Conservation (phyloP, 2,329 filamentous ascomycete species). For the Aspergillus awamori region DNA sequence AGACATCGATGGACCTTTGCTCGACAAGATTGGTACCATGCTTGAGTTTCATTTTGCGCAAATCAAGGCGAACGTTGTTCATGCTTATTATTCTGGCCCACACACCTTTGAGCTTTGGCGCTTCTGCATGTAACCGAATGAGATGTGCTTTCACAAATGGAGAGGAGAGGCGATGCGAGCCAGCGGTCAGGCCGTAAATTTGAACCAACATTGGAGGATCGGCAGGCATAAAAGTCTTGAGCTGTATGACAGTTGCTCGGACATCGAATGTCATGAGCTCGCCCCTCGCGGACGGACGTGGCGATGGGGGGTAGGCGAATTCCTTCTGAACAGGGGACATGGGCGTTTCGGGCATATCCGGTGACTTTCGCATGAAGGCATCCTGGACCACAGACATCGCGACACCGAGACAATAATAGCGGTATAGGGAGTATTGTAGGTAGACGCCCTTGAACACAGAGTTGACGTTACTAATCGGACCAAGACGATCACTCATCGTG, state of each 20-base stretch:
- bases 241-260: slow-evolving; percentile 77
- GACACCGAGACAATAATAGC: slow-evolving; percentile 86
- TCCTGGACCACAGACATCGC: slow-evolving; percentile 74
- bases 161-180: slow-evolving; percentile 82
- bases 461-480: slow-evolving; percentile 84
- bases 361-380: slow-evolving; percentile 56
- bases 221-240: slow-evolving; percentile 85
- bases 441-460: slow-evolving; percentile 77
- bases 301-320: slow-evolving; percentile 29
- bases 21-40: slow-evolving; percentile 63
- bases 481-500: slow-evolving; percentile 82
- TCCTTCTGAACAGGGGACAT: slow-evolving; percentile 18
- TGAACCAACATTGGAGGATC: slow-evolving; percentile 94
- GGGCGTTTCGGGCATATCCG: slow-evolving; percentile 16
- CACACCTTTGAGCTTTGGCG: slow-evolving; percentile 76
- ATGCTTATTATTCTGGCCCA: slow-evolving; percentile 88
- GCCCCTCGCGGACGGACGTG: slow-evolving; percentile 31
- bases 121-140: slow-evolving; percentile 82
- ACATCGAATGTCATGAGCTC: slow-evolving; percentile 83
- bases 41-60: slow-evolving; percentile 75
- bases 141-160: slow-evolving; percentile 79
- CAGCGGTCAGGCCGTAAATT: slow-evolving; percentile 77
- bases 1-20: slow-evolving; percentile 81
- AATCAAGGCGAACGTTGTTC: slow-evolving; percentile 77
- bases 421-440: slow-evolving; percentile 88